Conservation (phyloP, 2,329 filamentous ascomycete genomes). For the Cercospora zeae-maydis region DNA sequence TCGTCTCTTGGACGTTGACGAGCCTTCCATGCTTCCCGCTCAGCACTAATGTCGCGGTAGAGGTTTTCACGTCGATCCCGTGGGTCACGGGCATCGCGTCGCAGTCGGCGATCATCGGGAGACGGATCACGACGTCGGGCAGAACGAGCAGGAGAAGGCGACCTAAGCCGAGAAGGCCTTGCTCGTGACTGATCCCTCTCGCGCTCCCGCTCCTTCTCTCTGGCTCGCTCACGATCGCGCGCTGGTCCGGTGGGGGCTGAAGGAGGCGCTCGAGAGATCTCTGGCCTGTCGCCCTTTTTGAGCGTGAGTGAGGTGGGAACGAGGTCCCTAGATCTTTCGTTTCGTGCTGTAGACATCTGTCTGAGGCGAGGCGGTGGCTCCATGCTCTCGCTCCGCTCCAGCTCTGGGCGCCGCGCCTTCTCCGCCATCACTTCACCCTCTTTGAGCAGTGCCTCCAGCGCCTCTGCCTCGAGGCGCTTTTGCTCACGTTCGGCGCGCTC, state of each 20-base stretch:
- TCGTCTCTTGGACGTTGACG: slow-evolving; percentile 26
- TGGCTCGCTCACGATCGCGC: slow-evolving; percentile 13
- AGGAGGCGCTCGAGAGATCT: slow-evolving; percentile 10
- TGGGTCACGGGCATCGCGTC: slow-evolving; percentile 8
- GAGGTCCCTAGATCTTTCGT: slow-evolving; percentile 28
- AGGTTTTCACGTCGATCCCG: slow-evolving; percentile 27
- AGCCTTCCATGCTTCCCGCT: slow-evolving; percentile 35
- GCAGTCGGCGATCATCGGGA: slow-evolving; percentile 26
- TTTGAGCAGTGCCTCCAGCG: slow-evolving; percentile 51
- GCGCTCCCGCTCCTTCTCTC: not conserved
- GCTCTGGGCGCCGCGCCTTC: slow-evolving; percentile 51
- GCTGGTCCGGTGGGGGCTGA: slow-evolving; percentile 21
- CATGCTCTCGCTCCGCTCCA: slow-evolving; percentile 44
- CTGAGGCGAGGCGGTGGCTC: slow-evolving; percentile 40
- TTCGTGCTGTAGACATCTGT: slow-evolving; percentile 25
- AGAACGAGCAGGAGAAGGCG: slow-evolving; percentile 31
- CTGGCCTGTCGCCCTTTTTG: slow-evolving; percentile 29
- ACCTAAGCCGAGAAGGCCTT: slow-evolving; percentile 25
- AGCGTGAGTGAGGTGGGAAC: slow-evolving; percentile 35
- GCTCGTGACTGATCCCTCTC: slow-evolving; percentile 17
- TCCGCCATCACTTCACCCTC: slow-evolving; percentile 55
- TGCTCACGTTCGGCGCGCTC: slow-evolving; percentile 45
- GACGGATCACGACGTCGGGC: slow-evolving; percentile 28
- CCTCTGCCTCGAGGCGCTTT: slow-evolving; percentile 55
- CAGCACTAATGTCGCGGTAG: slow-evolving; percentile 35